Conservation (phyloP, 1,139 yeast genomes). For the Citeromyces hawaiiensis region DNA sequence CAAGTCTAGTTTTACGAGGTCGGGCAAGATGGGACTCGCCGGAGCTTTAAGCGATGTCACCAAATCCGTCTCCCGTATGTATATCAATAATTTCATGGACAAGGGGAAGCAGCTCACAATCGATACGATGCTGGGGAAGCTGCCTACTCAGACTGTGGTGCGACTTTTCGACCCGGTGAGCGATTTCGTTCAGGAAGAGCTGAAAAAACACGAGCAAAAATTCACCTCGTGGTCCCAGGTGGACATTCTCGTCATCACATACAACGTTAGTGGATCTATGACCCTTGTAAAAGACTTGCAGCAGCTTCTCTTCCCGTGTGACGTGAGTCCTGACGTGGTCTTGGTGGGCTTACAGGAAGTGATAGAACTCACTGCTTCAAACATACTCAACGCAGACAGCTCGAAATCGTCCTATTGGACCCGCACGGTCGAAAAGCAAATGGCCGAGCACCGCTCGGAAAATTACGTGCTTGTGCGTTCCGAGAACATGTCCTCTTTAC, state of each 20-base stretch:
- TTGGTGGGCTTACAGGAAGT: conserved; percentile 90
- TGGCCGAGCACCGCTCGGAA: conserved; percentile 24
- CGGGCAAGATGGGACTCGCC: conserved; percentile 92
- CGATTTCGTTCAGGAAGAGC: conserved; percentile 59
- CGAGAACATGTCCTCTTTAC: conserved; percentile 80
- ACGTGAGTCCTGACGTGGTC: conserved; percentile 50
- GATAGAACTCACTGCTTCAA: conserved; percentile 80
- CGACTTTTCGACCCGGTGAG: conserved; percentile 76
- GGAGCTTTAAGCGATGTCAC: conserved; percentile 96
- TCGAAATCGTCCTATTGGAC: conserved; percentile 58
- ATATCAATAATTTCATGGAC: conserved; percentile 91
- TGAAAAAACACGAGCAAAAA: conserved; percentile 33
- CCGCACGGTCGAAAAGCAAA: conserved; percentile 35
- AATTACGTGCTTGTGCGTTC: conserved; percentile 63
- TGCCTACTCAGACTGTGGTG: conserved; percentile 59
- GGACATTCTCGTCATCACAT: conserved; percentile 70
- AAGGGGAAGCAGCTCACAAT: conserved; percentile 79
- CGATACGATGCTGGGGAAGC: conserved; percentile 73
- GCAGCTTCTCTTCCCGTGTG: conserved; percentile 65
- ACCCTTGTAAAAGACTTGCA: conserved; percentile 15
- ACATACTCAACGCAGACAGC: conserved; percentile 58
- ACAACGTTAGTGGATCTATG: conserved; percentile 65
- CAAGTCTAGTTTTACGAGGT: conserved; percentile 85
- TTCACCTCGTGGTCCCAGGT: conserved; percentile 53
- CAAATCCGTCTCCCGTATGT: conserved; percentile 88